These are phyloP conservation scores for Phoenix roebelenii DNA, from an alignment of 176 grass and related monocot genomes.

Conservation along the genomic window DNA sequence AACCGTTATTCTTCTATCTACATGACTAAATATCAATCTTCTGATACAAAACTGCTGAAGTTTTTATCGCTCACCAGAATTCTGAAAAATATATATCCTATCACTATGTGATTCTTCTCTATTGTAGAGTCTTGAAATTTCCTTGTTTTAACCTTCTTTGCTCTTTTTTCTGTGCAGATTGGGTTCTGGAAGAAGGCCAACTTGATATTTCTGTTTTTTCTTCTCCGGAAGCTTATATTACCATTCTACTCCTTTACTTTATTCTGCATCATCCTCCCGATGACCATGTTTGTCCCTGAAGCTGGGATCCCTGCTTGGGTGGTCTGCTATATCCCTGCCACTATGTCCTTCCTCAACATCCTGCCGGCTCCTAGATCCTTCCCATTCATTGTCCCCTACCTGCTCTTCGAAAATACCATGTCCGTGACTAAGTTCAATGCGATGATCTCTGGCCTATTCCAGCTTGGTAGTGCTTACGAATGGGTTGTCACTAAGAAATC, in stretches of 20 bases:
- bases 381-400: slow-evolving; percentile 43
- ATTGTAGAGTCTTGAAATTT: no score
- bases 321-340: slow-evolving; percentile 29
- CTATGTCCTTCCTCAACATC: slow-evolving; percentile 46
- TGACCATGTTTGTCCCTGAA: slow-evolving; percentile 31
- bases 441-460: slow-evolving; percentile 45
- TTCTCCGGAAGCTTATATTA: slow-evolving; percentile 45
- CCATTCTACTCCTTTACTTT: slow-evolving; percentile 49
- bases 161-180: slow-evolving; percentile 15
- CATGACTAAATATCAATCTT: no score
- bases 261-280: slow-evolving; percentile 42
- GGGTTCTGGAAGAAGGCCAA: slow-evolving; percentile 46
- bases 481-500: slow-evolving; percentile 54
- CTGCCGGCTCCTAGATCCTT: slow-evolving; percentile 37
- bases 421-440: slow-evolving; percentile 54
- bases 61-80: no score
- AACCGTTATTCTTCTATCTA: no score
- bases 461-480: slow-evolving; percentile 38
- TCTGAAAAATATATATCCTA: no score
- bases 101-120: no score
- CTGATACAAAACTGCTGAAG: no score
- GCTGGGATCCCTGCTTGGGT: no score
- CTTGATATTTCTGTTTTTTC: slow-evolving; percentile 42
- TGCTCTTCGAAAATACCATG: slow-evolving; percentile 53
- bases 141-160: neutral